Evolutionary conservation across 805 yeast species (phyloP).

Genomic region (Candida peoriensis): DNA sequence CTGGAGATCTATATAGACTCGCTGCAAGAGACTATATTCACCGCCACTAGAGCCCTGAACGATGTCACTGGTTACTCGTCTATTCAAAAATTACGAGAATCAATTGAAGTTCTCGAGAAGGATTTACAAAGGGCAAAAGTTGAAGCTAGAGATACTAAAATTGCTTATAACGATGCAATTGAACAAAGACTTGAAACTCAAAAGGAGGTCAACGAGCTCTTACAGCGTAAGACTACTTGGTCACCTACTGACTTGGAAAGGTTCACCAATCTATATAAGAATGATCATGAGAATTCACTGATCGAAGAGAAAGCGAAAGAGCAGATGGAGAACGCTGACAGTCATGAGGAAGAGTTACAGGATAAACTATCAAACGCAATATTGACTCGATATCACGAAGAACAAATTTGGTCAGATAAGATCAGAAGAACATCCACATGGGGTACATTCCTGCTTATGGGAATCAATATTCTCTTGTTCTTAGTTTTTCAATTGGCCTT

Average conservation of each 20-base stretch:
- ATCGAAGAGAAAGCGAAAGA: constrained; percentile 47
- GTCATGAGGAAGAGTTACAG: constrained; percentile 62
- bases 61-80: constrained; percentile 89
- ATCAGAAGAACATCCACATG: constrained; percentile 91
- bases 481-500: constrained; percentile 77
- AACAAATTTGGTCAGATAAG: constrained; percentile 97
- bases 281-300: constrained; percentile 71
- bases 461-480: constrained; percentile 73
- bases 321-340: constrained; percentile 50
- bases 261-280: constrained; percentile 75
- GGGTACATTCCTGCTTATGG: constrained; percentile 93
- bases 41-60: constrained; percentile 67
- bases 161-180: constrained; percentile 53
- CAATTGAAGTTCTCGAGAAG: constrained; percentile 53
- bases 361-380: constrained; percentile 69
- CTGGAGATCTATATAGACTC: constrained; percentile 48
- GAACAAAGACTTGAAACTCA: constrained; percentile 65
- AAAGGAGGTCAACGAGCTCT: constrained; percentile 76
- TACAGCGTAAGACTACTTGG: constrained; percentile 87
- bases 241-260: constrained; percentile 68
- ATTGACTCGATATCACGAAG: constrained; percentile 88
- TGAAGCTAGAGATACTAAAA: constrained; percentile 44
- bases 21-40: constrained; percentile 49
- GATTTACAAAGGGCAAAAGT: constrained; percentile 44
- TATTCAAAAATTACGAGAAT: constrained; percentile 63